Evolutionary conservation across 768 basidiomycete genomes (phyloP).

Genomic region (Cystobasidiopsis lactophilus): DNA sequence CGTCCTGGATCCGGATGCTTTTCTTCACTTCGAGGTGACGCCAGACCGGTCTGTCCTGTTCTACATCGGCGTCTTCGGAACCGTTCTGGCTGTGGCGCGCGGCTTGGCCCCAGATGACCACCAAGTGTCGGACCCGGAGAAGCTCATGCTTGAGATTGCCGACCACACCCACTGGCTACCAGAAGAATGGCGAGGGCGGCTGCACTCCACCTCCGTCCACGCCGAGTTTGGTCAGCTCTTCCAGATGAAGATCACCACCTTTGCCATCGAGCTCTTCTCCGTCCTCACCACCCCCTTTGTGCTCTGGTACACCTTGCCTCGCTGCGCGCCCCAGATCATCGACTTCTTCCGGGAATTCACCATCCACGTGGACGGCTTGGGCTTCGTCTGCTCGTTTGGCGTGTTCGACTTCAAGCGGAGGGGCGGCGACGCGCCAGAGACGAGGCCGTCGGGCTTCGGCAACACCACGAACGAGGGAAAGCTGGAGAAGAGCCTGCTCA

Average conservation of each 20-base stretch:
- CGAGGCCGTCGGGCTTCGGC: background rate
- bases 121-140: slow-evolving; percentile 75
- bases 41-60: slow-evolving; percentile 80
- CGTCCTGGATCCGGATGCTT: slow-evolving; percentile 75
- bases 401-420: slow-evolving; percentile 94
- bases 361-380: slow-evolving; percentile 84
- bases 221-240: slow-evolving; percentile 78
- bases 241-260: slow-evolving; percentile 72
- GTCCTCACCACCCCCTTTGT: slow-evolving; percentile 87
- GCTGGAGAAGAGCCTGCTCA: slow-evolving; percentile 96
- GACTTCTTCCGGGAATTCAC: slow-evolving; percentile 98
- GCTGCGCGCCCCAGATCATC: slow-evolving; percentile 69
- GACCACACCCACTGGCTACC: slow-evolving; percentile 93
- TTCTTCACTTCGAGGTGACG: slow-evolving; percentile 85
- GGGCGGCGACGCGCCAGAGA: slow-evolving; percentile 33
- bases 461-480: slow-evolving; percentile 41
- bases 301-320: slow-evolving; percentile 74
- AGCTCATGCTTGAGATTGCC: slow-evolving; percentile 77
- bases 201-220: slow-evolving; percentile 84
- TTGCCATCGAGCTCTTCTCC: slow-evolving; percentile 66
- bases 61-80: slow-evolving; percentile 72
- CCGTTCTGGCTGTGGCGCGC: slow-evolving; percentile 64
- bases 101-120: slow-evolving; percentile 95
- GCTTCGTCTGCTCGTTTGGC: slow-evolving; percentile 93
- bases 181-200: slow-evolving; percentile 61